Evolutionary conservation across 148 eudicot genomes (phyloP), one percentile per base, ranked within the genome.

Genomic region (Drosera capensis): DNA sequence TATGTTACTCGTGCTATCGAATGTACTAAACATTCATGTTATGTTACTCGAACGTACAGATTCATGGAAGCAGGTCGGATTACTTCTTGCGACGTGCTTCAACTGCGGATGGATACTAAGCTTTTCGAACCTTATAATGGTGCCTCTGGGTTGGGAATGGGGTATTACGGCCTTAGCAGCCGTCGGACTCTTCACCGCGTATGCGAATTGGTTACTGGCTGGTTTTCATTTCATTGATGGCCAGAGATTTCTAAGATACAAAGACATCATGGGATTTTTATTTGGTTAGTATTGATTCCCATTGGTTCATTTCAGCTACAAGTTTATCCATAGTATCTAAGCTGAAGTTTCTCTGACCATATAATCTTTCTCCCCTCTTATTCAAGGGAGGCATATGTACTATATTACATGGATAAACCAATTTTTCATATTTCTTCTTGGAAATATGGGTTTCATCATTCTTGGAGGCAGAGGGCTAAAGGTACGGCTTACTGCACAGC

Each of bases 381-480:
- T 20, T 64, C 66, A 59, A 78, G 85, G 84, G 20, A 68, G 57
- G 39, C 5, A 68, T 45, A 49, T 78, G 77, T 68, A 56, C 50
- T 68, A 74, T 58, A 12, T 68, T 35, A 78, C 86, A 47, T 74
- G 71, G 66, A 29, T 66, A n/a, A 24, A 58, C 45, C 86, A 78
- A 23, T 68, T 64, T 22, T 49, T 54, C 11, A 68, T 62, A 56
- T 60, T 74, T 8, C 25, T 73, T 14, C 64, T 73, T 23, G 53
- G 49, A 14, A 78, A 78, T 42, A 73, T 73, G 77, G 80, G 78
- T 26, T 74, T 71, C 58, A 74, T 78, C 49, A 78, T 78, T 46
- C 80, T 74, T 19, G 81, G 86, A 48, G 86, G 81, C 25, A 74
- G 48, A 63, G 75, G 73, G 37, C 55, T 78, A 6, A 71, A 78